Conservation (phyloP, 768 basidiomycete species). For the Russula earlei region DNA sequence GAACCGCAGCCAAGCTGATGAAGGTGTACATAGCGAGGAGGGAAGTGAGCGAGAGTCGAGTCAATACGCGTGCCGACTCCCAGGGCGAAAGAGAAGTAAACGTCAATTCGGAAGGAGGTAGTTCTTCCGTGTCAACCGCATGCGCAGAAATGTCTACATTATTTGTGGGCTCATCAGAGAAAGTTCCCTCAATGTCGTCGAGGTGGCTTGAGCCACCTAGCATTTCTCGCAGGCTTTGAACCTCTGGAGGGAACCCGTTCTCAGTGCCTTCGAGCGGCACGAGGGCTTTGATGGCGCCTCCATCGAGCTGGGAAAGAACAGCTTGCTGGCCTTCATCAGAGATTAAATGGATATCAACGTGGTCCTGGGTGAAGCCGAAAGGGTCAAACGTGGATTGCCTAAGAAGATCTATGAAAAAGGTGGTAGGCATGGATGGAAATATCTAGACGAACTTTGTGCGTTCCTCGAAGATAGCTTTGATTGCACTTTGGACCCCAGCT, state of each 20-base stretch:
- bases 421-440: neutral
- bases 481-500: slow-evolving; percentile 24
- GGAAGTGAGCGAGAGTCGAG: slow-evolving; percentile 4
- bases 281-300: slow-evolving; percentile 24
- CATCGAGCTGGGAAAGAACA: slow-evolving; percentile 25
- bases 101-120: neutral
- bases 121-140: neutral
- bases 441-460: slow-evolving; percentile 28
- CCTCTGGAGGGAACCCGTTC: slow-evolving; percentile 21
- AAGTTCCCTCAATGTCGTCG: slow-evolving; percentile 21
- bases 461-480: slow-evolving; percentile 31
- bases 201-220: slow-evolving; percentile 19
- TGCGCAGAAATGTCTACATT: slow-evolving; percentile 1
- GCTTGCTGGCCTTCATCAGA: slow-evolving; percentile 26
- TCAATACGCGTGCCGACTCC: neutral
- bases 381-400: slow-evolving; percentile 21
- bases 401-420: slow-evolving; percentile 1
- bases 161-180: neutral
- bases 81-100: neutral
- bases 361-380: slow-evolving; percentile 18
- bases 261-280: slow-evolving; percentile 23
- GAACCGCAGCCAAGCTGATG: slow-evolving; percentile 20
- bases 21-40: slow-evolving; percentile 16
- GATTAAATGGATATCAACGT: slow-evolving; percentile 27
- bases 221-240: slow-evolving; percentile 23